Conservation (phyloP, 768 basidiomycete genomes). For the Pleurotus cornucopiae region DNA sequence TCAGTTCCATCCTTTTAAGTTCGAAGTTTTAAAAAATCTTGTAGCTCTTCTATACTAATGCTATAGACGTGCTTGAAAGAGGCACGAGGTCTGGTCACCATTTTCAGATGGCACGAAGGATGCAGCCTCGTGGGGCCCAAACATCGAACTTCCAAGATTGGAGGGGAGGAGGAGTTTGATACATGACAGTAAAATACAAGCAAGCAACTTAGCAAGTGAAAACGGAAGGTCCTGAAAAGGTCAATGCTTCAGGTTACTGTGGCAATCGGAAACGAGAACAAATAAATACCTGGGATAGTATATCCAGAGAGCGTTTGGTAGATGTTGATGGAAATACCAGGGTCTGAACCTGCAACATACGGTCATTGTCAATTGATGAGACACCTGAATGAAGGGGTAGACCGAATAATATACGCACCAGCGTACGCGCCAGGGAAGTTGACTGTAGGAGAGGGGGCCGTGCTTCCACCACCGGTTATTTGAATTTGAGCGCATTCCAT, state of each 20-base stretch:
- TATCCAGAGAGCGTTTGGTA: constrained; percentile 33
- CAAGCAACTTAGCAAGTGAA: constrained; percentile 1
- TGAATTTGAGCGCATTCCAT: constrained; percentile 46
- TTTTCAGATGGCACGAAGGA: background rate
- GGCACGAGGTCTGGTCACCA: background rate
- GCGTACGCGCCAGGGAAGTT: constrained; percentile 46
- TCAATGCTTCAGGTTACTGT: background rate
- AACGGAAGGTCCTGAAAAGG: background rate
- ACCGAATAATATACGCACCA: constrained; percentile 22
- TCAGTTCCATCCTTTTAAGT: too few species aligned
- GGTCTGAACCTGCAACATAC: constrained; percentile 30
- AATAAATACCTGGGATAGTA: constrained; percentile 32
- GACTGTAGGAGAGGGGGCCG: constrained; percentile 37
- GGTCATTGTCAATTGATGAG: background rate
- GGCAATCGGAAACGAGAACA: background rate
- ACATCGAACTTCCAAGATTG: too few species aligned
- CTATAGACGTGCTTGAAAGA: background rate
- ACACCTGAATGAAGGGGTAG: constrained; percentile 8
- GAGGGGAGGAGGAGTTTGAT: too few species aligned
- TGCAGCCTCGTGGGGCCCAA: background rate
- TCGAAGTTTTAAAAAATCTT: too few species aligned
- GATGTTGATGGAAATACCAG: constrained; percentile 43
- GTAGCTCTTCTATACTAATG: too few species aligned
- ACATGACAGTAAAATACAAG: too few species aligned
- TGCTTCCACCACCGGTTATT: constrained; percentile 40